Evolutionary conservation across 805 yeast species (phyloP).

Genomic region (Starmerella bacillaris): DNA sequence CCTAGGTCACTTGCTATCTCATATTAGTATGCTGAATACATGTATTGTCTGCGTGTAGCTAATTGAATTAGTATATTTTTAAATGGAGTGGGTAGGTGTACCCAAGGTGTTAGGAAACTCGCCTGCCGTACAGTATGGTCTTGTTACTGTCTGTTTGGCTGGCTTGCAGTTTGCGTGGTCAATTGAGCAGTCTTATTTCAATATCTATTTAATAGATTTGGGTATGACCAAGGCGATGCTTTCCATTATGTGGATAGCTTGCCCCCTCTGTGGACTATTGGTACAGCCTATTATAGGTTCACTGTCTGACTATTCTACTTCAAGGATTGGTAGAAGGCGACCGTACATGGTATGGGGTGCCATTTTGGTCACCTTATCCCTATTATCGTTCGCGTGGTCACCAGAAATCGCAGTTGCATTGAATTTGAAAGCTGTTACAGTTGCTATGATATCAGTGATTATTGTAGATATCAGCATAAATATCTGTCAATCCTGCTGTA

Average conservation of each 20-base stretch:
- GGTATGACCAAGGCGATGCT: conserved; percentile 40
- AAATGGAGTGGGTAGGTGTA: conserved; percentile 18
- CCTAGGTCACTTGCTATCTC: not conserved
- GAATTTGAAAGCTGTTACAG: conserved; percentile 19
- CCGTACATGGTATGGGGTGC: conserved; percentile 44
- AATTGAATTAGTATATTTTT: not conserved
- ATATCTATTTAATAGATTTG: conserved; percentile 41
- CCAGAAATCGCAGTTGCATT: conserved; percentile 26
- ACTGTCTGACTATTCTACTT: conserved; percentile 30
- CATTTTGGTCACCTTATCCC: conserved; percentile 29
- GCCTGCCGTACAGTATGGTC: conserved; percentile 9
- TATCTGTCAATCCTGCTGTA: conserved; percentile 40
- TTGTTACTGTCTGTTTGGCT: conserved; percentile 28
- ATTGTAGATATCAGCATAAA: conserved; percentile 42
- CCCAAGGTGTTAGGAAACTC: conserved; percentile 13
- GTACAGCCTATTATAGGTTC: conserved; percentile 51
- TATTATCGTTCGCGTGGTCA: conserved; percentile 28
- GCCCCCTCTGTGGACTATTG: conserved; percentile 44
- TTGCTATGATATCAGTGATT: conserved; percentile 27
- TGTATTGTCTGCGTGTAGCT: not conserved
- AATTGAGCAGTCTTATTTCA: conserved; percentile 46
- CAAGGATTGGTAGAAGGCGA: conserved; percentile 32
- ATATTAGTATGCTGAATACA: not conserved
- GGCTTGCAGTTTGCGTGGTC: conserved; percentile 51
- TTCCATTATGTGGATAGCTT: conserved; percentile 49